Evolutionary conservation across 2,329 filamentous ascomycete genomes (phyloP), one percentile per base, ranked within the genome.

Genomic region (Ophiostoma sp.): DNA sequence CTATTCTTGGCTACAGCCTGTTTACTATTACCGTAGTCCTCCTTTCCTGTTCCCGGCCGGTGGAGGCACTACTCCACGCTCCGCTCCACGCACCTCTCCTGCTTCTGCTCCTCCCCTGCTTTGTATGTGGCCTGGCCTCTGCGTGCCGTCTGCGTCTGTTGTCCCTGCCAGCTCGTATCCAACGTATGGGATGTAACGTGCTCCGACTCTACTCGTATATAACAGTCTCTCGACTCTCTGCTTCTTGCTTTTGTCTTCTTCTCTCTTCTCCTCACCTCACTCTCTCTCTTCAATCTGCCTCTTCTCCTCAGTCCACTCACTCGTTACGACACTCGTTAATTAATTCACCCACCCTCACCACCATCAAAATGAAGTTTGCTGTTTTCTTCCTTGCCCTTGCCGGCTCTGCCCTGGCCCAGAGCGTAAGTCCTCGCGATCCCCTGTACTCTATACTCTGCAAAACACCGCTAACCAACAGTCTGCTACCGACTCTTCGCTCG

Each of bases 401-500:
- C 70, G 75, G 75, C 67, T 72, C 75, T n/a, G 75, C 74, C 69
- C 41, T 76, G 39, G 78, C 78, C 65, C 79, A 80, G 72, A 76
- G 78, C 68, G 79, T 80, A 75, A 72, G 79, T 76, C 52, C 20
- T 33, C 27, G 17, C 48, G n/a, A 15, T 10, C 13, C 15, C 33
- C 13, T 20, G 3, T n/a, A 4, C 6, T 8, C 33, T 39, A 8
- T 15, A 67, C 31, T 15, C 31, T 13, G 20, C 62, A 67, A 31
- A 68, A 3, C 27, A 31, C 27, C 27, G 27, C 70, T 6, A 4
- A 36, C n/a, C 0, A n/a, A 15, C 11, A 86, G 74, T 75, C 77
- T 62, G 75, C 78, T 23, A 83, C 84, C 73, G 79, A 85, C 75
- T 76, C 77, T n/a, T 76, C 77, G 20, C 81, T 81, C 31, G 80